Percentiles rank a stretch among this genome's conserved stretches.
Conservation (phyloP, 805 yeast species). For the Myxozyma sirexii region DNA sequence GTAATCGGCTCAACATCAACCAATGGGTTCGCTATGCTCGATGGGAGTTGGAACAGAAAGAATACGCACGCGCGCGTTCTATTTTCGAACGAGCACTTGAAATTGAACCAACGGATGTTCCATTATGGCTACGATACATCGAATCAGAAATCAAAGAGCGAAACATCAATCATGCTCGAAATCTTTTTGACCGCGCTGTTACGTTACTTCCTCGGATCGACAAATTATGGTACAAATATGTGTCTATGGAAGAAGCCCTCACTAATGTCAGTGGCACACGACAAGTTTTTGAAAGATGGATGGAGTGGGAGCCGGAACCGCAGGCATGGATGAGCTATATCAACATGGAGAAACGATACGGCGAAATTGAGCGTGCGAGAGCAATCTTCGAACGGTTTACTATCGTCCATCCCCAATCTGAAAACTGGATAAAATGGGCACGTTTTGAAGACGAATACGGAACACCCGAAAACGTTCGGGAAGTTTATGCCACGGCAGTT, state of each 20-base stretch:
- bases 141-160: slow-evolving; percentile 72
- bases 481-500: slow-evolving; percentile 67
- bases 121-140: slow-evolving; percentile 83
- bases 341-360: slow-evolving; percentile 70
- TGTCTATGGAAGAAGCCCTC: slow-evolving; percentile 78
- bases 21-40: slow-evolving; percentile 93
- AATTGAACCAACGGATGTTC: slow-evolving; percentile 72
- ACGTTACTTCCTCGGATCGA: slow-evolving; percentile 74
- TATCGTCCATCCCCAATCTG: slow-evolving; percentile 52
- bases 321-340: slow-evolving; percentile 77
- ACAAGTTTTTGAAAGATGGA: slow-evolving; percentile 75
- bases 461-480: slow-evolving; percentile 52
- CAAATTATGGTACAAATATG: slow-evolving; percentile 84
- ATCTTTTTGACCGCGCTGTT: slow-evolving; percentile 77
- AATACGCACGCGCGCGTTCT: slow-evolving; percentile 77
- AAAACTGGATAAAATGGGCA: slow-evolving; percentile 76
- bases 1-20: slow-evolving; percentile 76
- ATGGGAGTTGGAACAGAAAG: slow-evolving; percentile 82
- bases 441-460: slow-evolving; percentile 65
- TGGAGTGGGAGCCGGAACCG: slow-evolving; percentile 67
- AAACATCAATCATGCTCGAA: slow-evolving; percentile 86
- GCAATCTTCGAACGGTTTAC: slow-evolving; percentile 61
- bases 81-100: slow-evolving; percentile 84
- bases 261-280: slow-evolving; percentile 65
- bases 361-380: slow-evolving; percentile 60